Evolutionary conservation across 2,329 filamentous ascomycete species (phyloP), one percentile per base, ranked within the genome.

Genomic region (Beauveria asiatica): DNA sequence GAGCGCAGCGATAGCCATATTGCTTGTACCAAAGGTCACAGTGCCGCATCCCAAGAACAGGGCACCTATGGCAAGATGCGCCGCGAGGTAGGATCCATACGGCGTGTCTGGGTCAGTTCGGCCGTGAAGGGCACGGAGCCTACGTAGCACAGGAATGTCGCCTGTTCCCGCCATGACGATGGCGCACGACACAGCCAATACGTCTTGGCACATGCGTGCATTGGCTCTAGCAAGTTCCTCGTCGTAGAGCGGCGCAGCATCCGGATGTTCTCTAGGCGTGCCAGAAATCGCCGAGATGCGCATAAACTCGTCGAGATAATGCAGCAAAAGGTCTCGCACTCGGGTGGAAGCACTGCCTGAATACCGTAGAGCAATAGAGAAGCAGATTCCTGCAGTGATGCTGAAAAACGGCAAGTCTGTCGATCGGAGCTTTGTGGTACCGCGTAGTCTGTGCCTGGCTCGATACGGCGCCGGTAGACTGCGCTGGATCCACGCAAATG

Each of bases 141-240:
- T 87, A 23, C 94, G 87, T 67, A 97, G 88, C 1, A 96, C 86
- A 2, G 83, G 76, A 21, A 99, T 77, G 69, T 99, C 95, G 44
- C 95, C 94, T 0, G 92, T 96, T 30, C 94, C 94, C 6, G 95
- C 92, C 93, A 97, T 97, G 56, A 97, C 90, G 2, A 89, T 90
- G 0, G 94, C 87, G 23, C 85, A 84, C 6, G 92, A 88, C 6
- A 99, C 78, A 1, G 90, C 90, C 11, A 97, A 75, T 2, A 95
- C 80, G 69, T 97, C 92, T 68, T 97, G 90, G 68, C 94, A 97
- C 77, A 95, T 95, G 42, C 91, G 83, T 2, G 92, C 87, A 8
- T 92, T 93, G 57, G 89, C 88, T 39, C 90, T 83, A 2, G 93
- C 85, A 17, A 97, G 81, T 68, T 90, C 91, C 48, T 89, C 86